Conservation (phyloP, 495 filamentous ascomycete genomes). For the Penicillium tannophilum region DNA sequence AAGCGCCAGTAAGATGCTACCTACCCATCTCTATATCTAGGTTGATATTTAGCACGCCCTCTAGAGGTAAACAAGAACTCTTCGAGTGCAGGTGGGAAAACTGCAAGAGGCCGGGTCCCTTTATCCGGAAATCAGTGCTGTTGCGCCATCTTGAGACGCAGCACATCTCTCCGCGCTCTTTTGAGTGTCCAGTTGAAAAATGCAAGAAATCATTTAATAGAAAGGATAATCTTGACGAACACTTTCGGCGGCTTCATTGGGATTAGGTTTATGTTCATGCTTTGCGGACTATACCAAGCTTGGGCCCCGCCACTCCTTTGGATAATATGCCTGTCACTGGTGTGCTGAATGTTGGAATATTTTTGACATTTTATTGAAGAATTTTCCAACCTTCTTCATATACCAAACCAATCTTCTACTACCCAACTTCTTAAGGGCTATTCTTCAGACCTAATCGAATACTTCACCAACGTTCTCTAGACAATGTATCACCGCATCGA, state of each 20-base stretch:
- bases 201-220: slow-evolving; percentile 10
- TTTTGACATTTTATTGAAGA: no score
- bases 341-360: no score
- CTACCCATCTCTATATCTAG: neutral
- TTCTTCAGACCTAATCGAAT: no score
- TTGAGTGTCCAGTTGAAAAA: slow-evolving; percentile 2
- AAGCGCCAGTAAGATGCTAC: neutral
- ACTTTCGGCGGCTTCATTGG: slow-evolving; percentile 7
- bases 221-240: slow-evolving; percentile 12
- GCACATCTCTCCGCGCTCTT: slow-evolving; percentile 16
- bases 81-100: slow-evolving; percentile 8
- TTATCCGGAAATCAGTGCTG: slow-evolving; percentile 12
- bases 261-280: neutral
- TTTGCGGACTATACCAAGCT: neutral
- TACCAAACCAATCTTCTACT: no score
- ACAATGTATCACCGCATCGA: neutral
- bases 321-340: no score
- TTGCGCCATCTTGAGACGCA: slow-evolving; percentile 20
- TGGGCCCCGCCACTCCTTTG: no score
- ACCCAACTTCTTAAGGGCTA: no score
- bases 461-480: no score
- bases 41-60: neutral
- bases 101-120: slow-evolving; percentile 8
- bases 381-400: no score
- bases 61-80: neutral